phyloP scores from a whole-genome alignment of 176 grass and related monocot species.

The Triticum urartu region DNA sequence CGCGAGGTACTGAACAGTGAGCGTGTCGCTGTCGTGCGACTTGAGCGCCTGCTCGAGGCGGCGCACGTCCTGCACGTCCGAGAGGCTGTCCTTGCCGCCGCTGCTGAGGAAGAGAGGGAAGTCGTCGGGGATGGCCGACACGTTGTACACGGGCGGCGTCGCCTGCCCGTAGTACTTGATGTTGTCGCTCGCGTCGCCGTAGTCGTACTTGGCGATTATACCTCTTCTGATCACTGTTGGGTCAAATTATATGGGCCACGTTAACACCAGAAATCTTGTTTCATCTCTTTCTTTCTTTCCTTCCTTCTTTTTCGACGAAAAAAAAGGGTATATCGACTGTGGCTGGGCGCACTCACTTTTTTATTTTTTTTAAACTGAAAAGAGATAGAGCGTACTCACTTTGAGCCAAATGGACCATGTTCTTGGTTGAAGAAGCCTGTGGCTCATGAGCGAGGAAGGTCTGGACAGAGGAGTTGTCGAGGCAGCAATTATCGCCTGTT shows the following conservation, averaged over 20 bases:
- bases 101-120: constrained; percentile 62
- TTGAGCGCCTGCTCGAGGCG: constrained; percentile 36
- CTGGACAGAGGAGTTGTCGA: constrained; percentile 40
- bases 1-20: constrained; percentile 42
- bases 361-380: too few species aligned
- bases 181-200: constrained; percentile 42
- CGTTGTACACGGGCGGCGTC: constrained; percentile 44
- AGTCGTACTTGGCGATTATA: constrained; percentile 55
- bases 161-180: constrained; percentile 44
- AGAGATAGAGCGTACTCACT: constrained; percentile 29
- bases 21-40: constrained; percentile 38
- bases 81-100: constrained; percentile 56
- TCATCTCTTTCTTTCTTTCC: not conserved
- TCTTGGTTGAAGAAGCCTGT: constrained; percentile 56
- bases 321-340: not conserved
- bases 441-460: constrained; percentile 54
- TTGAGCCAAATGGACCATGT: constrained; percentile 58
- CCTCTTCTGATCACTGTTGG: constrained; percentile 49
- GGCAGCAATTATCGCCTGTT: constrained; percentile 63
- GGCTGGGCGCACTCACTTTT: constrained; percentile 32
- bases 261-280: not conserved
- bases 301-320: too few species aligned
- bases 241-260: not conserved
- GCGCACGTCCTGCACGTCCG: constrained; percentile 42
- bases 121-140: constrained; percentile 45